Percentiles rank a stretch among this genome's conserved stretches.
Conservation (phyloP, 129 eudicot species). For the Logfia minima region DNA sequence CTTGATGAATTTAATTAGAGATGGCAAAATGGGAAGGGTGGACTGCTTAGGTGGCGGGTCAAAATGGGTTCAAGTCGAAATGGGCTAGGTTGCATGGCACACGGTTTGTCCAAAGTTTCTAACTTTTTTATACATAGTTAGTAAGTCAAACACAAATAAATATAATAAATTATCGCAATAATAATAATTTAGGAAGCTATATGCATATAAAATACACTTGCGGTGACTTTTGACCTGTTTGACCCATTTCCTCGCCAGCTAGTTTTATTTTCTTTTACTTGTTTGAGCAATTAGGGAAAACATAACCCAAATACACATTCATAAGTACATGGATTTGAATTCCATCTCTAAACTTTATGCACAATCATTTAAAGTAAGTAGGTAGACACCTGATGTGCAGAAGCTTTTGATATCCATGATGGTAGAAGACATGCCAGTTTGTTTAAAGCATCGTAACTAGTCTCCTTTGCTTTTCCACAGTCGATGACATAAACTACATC, state of each 20-base stretch:
- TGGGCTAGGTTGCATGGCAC: neutral
- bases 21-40: neutral
- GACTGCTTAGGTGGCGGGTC: neutral
- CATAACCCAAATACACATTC: no score
- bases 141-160: no score
- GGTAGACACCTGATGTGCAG: slow-evolving; percentile 89
- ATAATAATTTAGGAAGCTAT: no score
- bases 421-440: slow-evolving; percentile 90
- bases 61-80: neutral
- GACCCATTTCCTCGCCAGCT: no score
- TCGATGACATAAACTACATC: slow-evolving; percentile 93
- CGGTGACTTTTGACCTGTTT: no score
- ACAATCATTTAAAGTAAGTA: neutral
- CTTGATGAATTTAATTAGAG: neutral
- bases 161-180: no score
- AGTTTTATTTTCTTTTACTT: no score
- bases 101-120: no score
- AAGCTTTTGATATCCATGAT: slow-evolving; percentile 99
- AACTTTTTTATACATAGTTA: no score
- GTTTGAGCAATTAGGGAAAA: no score
- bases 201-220: no score
- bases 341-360: neutral
- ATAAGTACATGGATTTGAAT: no score
- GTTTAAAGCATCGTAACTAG: slow-evolving; percentile 95
- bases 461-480: slow-evolving; percentile 98